Conservation (phyloP, 208 protist genomes). For the Sergeia podlipaevii region DNA sequence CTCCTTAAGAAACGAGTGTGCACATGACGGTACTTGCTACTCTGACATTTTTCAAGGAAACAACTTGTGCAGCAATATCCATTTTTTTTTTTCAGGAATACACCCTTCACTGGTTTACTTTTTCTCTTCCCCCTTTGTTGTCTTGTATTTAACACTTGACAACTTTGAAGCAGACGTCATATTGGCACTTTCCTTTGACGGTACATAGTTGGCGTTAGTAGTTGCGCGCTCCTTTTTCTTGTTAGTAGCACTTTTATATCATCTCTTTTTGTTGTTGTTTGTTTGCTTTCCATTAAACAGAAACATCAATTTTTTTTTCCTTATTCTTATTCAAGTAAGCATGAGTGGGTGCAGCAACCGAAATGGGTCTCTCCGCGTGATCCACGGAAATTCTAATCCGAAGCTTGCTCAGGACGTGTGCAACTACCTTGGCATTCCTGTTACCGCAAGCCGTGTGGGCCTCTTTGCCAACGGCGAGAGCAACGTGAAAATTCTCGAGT, state of each 20-base stretch:
- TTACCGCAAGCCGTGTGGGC: slow-evolving; percentile 67
- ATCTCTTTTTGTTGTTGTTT: not conserved
- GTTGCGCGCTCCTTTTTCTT: too few relatives aligned
- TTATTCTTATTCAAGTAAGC: too few relatives aligned
- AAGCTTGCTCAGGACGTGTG: slow-evolving; percentile 82
- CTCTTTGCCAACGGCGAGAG: slow-evolving; percentile 88
- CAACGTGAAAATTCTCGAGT: slow-evolving; percentile 82
- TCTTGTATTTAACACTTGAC: too few relatives aligned
- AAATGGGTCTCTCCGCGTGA: slow-evolving; percentile 77
- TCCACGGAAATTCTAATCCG: slow-evolving; percentile 86
- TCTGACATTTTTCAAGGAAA: not conserved
- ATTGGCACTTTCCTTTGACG: too few relatives aligned
- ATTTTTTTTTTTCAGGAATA: not conserved
- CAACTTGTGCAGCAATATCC: too few relatives aligned
- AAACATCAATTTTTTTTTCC: not conserved
- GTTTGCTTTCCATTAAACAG: not conserved
- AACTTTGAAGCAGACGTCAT: too few relatives aligned
- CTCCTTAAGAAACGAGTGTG: not conserved
- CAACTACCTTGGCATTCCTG: slow-evolving; percentile 59
- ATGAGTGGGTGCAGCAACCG: too few relatives aligned
- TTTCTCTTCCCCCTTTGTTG: not conserved
- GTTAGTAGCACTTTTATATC: too few relatives aligned
- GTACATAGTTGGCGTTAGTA: too few relatives aligned
- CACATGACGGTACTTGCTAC: not conserved
- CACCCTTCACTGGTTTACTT: too few relatives aligned